Evolutionary conservation across 306 rosid genomes (phyloP).

Genomic region (Comarum palustre): DNA sequence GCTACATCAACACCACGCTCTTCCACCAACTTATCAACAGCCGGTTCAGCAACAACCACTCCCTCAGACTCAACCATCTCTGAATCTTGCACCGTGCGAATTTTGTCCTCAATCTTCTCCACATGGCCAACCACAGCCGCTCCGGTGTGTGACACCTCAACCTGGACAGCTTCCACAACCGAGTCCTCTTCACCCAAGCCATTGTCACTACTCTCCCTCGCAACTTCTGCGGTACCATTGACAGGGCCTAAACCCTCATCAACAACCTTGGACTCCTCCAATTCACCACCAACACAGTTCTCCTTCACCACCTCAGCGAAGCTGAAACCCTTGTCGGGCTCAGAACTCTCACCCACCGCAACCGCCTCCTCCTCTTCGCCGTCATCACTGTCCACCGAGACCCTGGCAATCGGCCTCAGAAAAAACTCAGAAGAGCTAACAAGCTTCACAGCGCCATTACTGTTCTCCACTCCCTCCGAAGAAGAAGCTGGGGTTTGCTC

Average conservation of each 20-base stretch:
- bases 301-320: conserved; percentile 28
- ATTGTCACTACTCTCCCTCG: conserved; percentile 16
- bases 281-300: conserved; percentile 27
- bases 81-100: too few species aligned
- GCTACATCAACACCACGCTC: not conserved
- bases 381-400: conserved; percentile 47
- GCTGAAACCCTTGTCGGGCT: conserved; percentile 19
- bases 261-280: not conserved
- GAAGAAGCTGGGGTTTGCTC: conserved; percentile 4
- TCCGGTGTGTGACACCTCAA: conserved; percentile 29
- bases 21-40: not conserved
- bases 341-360: conserved; percentile 28
- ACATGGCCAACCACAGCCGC: conserved; percentile 47
- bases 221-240: conserved; percentile 9
- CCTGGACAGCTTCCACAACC: conserved; percentile 35
- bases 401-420: conserved; percentile 52
- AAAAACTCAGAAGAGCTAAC: conserved; percentile 30
- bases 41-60: conserved; percentile 25
- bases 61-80: conserved; percentile 23
- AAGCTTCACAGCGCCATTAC: conserved; percentile 2
- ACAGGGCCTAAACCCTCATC: conserved; percentile 17
- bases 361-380: conserved; percentile 18
- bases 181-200: conserved; percentile 24
- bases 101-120: conserved; percentile 35
- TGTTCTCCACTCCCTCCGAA: conserved; percentile 2